Evolutionary conservation across 1,284 basidiomycete genomes (phyloP).

Genomic region (Sphagnurus paluster): DNA sequence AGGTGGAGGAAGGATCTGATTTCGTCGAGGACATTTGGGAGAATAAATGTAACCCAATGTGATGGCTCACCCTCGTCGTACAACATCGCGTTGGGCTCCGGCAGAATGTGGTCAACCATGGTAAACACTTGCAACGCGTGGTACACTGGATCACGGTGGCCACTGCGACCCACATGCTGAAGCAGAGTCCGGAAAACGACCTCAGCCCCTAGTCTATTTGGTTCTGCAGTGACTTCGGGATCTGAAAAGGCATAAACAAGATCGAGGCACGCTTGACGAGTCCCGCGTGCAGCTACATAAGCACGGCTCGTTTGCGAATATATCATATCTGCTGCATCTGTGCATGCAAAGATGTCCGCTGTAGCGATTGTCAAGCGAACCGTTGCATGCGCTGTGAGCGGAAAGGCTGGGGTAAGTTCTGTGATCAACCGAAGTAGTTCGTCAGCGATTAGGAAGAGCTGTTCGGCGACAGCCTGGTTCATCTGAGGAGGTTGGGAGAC

Average conservation of each 20-base stretch:
- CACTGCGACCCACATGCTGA: constrained; percentile 39
- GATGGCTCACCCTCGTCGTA: constrained; percentile 29
- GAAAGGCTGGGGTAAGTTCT: constrained; percentile 45
- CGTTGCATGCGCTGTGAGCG: constrained; percentile 49
- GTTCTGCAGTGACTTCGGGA: constrained; percentile 33
- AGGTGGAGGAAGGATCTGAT: constrained; percentile 54
- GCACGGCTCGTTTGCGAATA: constrained; percentile 41
- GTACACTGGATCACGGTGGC: constrained; percentile 52
- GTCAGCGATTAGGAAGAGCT: constrained; percentile 52
- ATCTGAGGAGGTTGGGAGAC: constrained; percentile 32
- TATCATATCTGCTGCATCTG: constrained; percentile 45
- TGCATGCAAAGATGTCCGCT: constrained; percentile 57
- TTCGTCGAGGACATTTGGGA: constrained; percentile 57
- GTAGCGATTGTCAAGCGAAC: constrained; percentile 42
- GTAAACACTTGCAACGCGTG: constrained; percentile 55
- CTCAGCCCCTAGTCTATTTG: constrained; percentile 39
- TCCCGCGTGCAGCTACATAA: constrained; percentile 41
- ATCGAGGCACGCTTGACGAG: constrained; percentile 51
- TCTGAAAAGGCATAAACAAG: constrained; percentile 44
- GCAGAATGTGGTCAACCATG: constrained; percentile 59
- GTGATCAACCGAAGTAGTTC: constrained; percentile 55
- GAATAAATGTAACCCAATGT: constrained; percentile 53
- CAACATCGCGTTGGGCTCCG: constrained; percentile 26
- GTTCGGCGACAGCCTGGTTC: constrained; percentile 45
- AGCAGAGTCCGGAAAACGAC: constrained; percentile 58